Conservation (phyloP, 2,329 filamentous ascomycete species). For the Beauveria sp. region DNA sequence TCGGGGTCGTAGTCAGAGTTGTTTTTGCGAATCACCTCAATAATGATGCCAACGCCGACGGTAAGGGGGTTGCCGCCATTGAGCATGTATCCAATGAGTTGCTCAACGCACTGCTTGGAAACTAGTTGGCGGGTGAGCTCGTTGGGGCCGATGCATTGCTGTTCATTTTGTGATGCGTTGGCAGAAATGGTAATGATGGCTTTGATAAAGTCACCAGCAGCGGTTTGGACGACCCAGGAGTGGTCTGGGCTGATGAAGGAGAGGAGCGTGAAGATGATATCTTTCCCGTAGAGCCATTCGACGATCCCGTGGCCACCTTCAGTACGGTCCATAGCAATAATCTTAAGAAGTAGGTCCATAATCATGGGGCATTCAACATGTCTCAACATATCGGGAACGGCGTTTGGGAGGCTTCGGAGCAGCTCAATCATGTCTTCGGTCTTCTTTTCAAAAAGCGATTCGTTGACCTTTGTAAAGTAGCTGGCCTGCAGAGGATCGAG, state of each 20-base stretch:
- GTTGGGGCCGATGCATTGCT: constrained; percentile 97
- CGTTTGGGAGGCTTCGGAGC: constrained; percentile 73
- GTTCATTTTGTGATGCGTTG: constrained; percentile 95
- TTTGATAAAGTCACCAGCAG: constrained; percentile 94
- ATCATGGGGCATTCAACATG: constrained; percentile 98
- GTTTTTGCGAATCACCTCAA: constrained; percentile 98
- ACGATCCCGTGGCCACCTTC: constrained; percentile 90
- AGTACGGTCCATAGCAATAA: constrained; percentile 89
- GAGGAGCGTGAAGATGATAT: constrained; percentile 79
- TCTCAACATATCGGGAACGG: constrained; percentile 76
- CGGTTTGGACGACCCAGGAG: constrained; percentile 86
- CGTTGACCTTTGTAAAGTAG: constrained; percentile 98
- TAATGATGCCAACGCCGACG: constrained; percentile 93
- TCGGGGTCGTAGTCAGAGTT: constrained; percentile 98
- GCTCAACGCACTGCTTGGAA: constrained; percentile 73
- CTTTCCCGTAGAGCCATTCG: constrained; percentile 91
- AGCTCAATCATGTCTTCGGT: constrained; percentile 94
- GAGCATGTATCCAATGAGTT: constrained; percentile 86
- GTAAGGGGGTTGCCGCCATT: constrained; percentile 88
- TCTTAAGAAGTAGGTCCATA: constrained; percentile 94
- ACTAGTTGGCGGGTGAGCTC: constrained; percentile 93
- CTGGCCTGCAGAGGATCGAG: constrained; percentile 90
- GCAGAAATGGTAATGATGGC: constrained; percentile 98
- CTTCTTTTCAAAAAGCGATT: constrained; percentile 95
- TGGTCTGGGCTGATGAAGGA: constrained; percentile 81